Evolutionary conservation across 73 alveolate genomes (phyloP).

Genomic region (Uronychia binucleata): DNA sequence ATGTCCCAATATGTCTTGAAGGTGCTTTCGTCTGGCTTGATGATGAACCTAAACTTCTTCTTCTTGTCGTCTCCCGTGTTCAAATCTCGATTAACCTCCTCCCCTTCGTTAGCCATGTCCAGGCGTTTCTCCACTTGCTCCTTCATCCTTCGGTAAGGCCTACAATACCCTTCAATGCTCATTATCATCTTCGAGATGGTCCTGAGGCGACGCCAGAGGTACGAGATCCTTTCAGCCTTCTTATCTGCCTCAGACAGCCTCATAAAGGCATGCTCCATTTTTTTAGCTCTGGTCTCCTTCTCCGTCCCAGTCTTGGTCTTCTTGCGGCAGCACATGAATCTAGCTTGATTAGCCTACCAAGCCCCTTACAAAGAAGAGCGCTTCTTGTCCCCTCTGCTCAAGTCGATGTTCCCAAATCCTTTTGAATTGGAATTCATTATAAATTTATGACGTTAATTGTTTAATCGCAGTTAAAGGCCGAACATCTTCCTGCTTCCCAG

Average conservation of each 20-base stretch:
- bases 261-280: neutral
- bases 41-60: constrained; percentile 17
- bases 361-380: too few species aligned
- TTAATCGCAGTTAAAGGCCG: neutral
- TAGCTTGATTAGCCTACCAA: neutral
- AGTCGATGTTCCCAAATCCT: neutral
- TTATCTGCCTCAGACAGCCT: constrained; percentile 25
- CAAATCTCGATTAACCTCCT: constrained; percentile 1
- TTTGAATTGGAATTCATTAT: neutral
- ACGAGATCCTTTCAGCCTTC: constrained; percentile 28
- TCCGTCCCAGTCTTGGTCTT: neutral
- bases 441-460: neutral
- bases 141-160: neutral
- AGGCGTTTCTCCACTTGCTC: neutral
- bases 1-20: constrained; percentile 42
- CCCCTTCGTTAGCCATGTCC: neutral
- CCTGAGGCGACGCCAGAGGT: constrained; percentile 38
- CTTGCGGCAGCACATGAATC: neutral
- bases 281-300: neutral
- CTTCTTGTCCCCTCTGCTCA: neutral
- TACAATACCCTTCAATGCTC: neutral
- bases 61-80: constrained; percentile 1
- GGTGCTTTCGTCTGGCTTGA: constrained; percentile 43
- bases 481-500: neutral
- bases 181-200: constrained; percentile 25